Conservation (phyloP, 2,329 filamentous ascomycete species). For the Hypoxylon sp. region DNA sequence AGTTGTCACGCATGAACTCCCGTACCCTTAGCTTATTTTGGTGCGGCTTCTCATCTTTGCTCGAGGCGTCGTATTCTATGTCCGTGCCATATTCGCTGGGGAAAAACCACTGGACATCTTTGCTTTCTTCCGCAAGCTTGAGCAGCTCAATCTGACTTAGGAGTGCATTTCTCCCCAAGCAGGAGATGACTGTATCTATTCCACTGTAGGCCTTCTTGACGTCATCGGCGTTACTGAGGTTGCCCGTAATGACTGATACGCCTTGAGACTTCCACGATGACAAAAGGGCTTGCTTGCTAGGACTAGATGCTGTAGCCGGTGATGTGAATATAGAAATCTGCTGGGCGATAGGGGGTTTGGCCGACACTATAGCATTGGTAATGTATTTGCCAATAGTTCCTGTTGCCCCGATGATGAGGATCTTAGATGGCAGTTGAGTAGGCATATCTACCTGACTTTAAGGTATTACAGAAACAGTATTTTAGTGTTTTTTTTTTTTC, state of each 20-base stretch:
- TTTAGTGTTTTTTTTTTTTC: neutral
- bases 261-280: conserved; percentile 60
- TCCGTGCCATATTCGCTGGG: conserved; percentile 73
- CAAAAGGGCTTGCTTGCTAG: conserved; percentile 62
- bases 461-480: neutral
- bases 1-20: conserved; percentile 62
- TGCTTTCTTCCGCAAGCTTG: conserved; percentile 64
- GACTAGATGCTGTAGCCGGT: conserved; percentile 60
- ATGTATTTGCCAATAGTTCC: conserved; percentile 57
- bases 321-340: conserved; percentile 69
- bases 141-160: conserved; percentile 69
- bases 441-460: conserved; percentile 32
- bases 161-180: conserved; percentile 70
- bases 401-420: conserved; percentile 55
- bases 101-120: conserved; percentile 68
- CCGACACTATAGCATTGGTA: conserved; percentile 51
- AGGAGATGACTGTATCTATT: conserved; percentile 69
- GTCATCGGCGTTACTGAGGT: conserved; percentile 65
- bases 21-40: conserved; percentile 75
- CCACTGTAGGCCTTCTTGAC: conserved; percentile 68
- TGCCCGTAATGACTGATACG: conserved; percentile 68
- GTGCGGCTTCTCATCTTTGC: conserved; percentile 70
- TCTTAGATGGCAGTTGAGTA: conserved; percentile 47
- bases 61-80: conserved; percentile 68
- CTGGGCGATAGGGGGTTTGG: conserved; percentile 52